These are phyloP conservation scores for Paspalum notatum DNA, from an alignment of 176 grass and related monocot genomes.

Conservation along the genomic window DNA sequence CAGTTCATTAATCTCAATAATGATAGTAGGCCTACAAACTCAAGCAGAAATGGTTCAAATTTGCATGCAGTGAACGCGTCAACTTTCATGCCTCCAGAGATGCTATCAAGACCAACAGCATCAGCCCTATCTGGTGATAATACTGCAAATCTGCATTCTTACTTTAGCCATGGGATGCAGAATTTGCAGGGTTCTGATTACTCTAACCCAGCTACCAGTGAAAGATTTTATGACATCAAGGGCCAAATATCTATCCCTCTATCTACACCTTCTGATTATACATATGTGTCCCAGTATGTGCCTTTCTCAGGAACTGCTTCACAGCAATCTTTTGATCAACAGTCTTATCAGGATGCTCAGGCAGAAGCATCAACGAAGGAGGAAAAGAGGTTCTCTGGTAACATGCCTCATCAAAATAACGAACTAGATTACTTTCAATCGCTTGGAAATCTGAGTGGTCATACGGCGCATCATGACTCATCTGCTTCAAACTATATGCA, in stretches of 20 bases:
- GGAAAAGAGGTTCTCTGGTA: slow-evolving; percentile 22
- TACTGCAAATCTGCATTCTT: slow-evolving; percentile 49
- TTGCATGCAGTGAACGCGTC: slow-evolving; percentile 39
- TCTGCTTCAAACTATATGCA: slow-evolving; percentile 55
- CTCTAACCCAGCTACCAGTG: slow-evolving; percentile 34
- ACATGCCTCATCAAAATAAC: slow-evolving; percentile 35
- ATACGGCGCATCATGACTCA: slow-evolving; percentile 32
- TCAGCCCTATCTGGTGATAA: slow-evolving; percentile 48
- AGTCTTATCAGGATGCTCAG: slow-evolving; percentile 50
- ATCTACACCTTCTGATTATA: slow-evolving; percentile 65
- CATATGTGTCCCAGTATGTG: slow-evolving; percentile 54
- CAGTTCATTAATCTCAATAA: slow-evolving; percentile 75
- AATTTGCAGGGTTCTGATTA: slow-evolving; percentile 58
- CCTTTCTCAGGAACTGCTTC: slow-evolving; percentile 56
- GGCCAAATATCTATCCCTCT: slow-evolving; percentile 61
- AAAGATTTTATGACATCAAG: slow-evolving; percentile 48
- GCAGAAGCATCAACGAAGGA: slow-evolving; percentile 32
- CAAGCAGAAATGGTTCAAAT: slow-evolving; percentile 43
- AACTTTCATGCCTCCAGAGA: slow-evolving; percentile 34
- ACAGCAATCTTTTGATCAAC: slow-evolving; percentile 46
- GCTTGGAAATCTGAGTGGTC: slow-evolving; percentile 48
- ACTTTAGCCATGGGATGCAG: slow-evolving; percentile 46
- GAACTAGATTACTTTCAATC: slow-evolving; percentile 62
- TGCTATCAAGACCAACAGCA: slow-evolving; percentile 34
- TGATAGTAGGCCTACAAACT: slow-evolving; percentile 50